Evolutionary conservation across 2,329 filamentous ascomycete genomes (phyloP).

Genomic region (Penicillium sp.): DNA sequence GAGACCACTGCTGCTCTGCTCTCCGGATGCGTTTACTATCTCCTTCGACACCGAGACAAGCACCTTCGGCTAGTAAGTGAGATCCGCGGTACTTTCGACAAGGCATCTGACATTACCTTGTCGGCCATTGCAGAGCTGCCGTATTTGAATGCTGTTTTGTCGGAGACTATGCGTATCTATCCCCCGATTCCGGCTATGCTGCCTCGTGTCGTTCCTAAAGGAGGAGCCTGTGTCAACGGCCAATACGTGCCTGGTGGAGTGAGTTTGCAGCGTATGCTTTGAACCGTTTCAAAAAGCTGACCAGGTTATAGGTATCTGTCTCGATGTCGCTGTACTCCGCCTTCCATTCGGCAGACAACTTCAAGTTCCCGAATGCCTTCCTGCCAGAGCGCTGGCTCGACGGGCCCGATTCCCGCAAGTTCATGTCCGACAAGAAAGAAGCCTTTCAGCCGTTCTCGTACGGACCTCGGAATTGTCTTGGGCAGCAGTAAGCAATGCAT

Average conservation of each 20-base stretch:
- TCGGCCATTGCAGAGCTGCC: slow-evolving; percentile 12
- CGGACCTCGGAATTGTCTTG: slow-evolving; percentile 31
- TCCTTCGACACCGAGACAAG: slow-evolving; percentile 20
- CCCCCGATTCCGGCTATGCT: slow-evolving; percentile 30
- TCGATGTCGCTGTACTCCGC: slow-evolving; percentile 12
- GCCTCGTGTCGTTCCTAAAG: slow-evolving; percentile 28
- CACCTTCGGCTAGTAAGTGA: slow-evolving; percentile 22
- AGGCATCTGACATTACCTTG: slow-evolving; percentile 19
- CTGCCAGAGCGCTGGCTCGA: slow-evolving; percentile 32
- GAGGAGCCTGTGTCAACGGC: slow-evolving; percentile 25
- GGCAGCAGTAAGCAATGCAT: slow-evolving; percentile 18
- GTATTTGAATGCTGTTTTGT: slow-evolving; percentile 27
- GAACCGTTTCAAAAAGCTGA: background rate
- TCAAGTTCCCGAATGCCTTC: slow-evolving; percentile 22
- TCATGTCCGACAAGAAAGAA: slow-evolving; percentile 17
- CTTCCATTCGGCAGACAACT: slow-evolving; percentile 14
- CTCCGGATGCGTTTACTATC: slow-evolving; percentile 22
- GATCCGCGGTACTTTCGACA: slow-evolving; percentile 23
- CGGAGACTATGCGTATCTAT: slow-evolving; percentile 27
- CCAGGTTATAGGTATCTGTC: slow-evolving; percentile 13
- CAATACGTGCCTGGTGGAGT: slow-evolving; percentile 26
- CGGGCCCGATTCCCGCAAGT: slow-evolving; percentile 9
- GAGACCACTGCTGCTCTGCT: slow-evolving; percentile 25
- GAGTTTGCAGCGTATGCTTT: background rate
- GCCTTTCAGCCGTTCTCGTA: slow-evolving; percentile 28